Conservation (phyloP, 768 basidiomycete genomes). For the Serpula lacrymans region DNA sequence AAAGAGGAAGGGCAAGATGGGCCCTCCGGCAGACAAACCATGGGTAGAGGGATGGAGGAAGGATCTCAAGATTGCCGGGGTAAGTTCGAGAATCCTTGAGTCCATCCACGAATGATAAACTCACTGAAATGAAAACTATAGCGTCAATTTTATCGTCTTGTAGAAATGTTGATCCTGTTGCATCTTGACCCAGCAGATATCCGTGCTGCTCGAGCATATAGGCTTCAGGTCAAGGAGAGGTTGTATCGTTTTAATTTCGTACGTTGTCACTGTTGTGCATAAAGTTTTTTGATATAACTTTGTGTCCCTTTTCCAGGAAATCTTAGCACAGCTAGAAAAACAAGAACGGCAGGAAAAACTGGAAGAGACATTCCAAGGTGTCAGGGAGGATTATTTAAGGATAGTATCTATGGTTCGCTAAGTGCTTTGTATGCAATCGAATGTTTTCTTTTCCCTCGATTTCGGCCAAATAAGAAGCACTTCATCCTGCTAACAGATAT, state of each 20-base stretch:
- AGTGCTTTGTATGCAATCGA: not conserved
- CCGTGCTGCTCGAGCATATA: conserved; percentile 57
- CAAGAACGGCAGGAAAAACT: conserved; percentile 85
- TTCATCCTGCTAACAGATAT: too few species aligned
- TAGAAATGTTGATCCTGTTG: conserved; percentile 86
- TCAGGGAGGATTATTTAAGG: conserved; percentile 80
- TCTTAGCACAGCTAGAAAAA: conserved; percentile 83
- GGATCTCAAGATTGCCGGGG: conserved; percentile 87
- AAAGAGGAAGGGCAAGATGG: conserved; percentile 54
- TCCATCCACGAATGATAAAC: conserved; percentile 6
- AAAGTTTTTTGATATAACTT: not conserved
- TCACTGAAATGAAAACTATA: conserved; percentile 25
- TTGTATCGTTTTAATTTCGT: conserved; percentile 95
- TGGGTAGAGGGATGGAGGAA: conserved; percentile 81
- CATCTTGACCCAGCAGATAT: conserved; percentile 63
- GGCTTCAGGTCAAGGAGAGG: conserved; percentile 92
- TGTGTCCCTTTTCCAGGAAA: conserved; percentile 51
- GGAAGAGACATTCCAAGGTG: conserved; percentile 88
- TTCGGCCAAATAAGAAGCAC: too few species aligned
- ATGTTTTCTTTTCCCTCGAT: not conserved
- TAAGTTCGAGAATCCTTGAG: conserved; percentile 31
- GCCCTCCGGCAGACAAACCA: conserved; percentile 69
- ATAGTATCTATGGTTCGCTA: conserved; percentile 54
- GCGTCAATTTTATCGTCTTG: conserved; percentile 91
- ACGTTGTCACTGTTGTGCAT: conserved; percentile 26